These are phyloP conservation scores for Fusarium domesticum DNA, from an alignment of 2,329 filamentous ascomycete species.

Conservation along the genomic window DNA sequence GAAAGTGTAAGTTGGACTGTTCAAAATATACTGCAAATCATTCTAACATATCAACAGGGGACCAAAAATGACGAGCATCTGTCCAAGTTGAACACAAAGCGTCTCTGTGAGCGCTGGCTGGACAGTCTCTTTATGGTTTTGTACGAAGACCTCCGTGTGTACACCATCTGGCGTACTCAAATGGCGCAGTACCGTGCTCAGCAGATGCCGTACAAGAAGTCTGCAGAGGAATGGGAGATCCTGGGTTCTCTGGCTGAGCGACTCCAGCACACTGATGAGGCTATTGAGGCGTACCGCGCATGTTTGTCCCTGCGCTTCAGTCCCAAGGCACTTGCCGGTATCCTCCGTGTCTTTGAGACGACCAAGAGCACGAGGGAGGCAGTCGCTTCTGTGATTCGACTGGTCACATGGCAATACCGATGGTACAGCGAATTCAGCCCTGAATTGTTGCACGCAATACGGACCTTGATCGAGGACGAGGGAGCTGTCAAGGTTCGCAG, in stretches of 20 bases:
- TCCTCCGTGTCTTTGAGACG: slow-evolving; percentile 75
- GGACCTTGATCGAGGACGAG: slow-evolving; percentile 94
- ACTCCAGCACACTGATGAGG: slow-evolving; percentile 87
- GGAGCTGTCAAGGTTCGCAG: slow-evolving; percentile 95
- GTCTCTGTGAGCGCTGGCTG: slow-evolving; percentile 94
- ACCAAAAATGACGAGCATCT: slow-evolving; percentile 69
- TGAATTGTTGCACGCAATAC: slow-evolving; percentile 79
- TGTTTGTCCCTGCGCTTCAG: slow-evolving; percentile 88
- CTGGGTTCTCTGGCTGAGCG: slow-evolving; percentile 89
- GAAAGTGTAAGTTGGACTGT: slow-evolving; percentile 57
- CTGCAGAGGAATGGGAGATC: slow-evolving; percentile 96
- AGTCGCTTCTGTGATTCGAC: slow-evolving; percentile 78
- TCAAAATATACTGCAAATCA: not conserved
- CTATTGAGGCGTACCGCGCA: slow-evolving; percentile 86
- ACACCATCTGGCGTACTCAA: slow-evolving; percentile 98
- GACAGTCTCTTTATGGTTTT: slow-evolving; percentile 99
- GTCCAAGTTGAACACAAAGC: slow-evolving; percentile 93
- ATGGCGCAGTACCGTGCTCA: slow-evolving; percentile 94
- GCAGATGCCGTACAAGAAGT: slow-evolving; percentile 94
- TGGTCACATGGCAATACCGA: slow-evolving; percentile 97
- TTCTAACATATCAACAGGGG: slow-evolving; percentile 42
- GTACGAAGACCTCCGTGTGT: slow-evolving; percentile 95
- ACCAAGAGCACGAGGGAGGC: slow-evolving; percentile 76
- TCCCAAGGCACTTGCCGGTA: slow-evolving; percentile 84
- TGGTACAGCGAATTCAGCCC: slow-evolving; percentile 99